These are phyloP conservation scores for Rutstroemia sp. DNA, from an alignment of 2,329 filamentous ascomycete genomes.

Conservation along the genomic window DNA sequence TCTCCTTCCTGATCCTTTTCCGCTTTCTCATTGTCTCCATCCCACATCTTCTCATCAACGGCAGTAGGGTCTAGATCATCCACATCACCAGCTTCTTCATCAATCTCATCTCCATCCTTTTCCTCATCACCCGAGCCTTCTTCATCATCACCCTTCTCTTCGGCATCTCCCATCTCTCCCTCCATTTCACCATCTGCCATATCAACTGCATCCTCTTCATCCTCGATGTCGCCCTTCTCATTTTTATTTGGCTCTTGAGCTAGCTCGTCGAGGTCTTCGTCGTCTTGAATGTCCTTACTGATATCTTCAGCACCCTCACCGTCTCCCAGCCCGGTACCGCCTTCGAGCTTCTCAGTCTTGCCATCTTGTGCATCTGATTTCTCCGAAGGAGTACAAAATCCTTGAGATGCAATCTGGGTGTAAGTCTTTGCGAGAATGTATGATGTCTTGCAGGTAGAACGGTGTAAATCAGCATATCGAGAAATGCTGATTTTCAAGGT, in stretches of 20 bases:
- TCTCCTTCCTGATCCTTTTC: slow-evolving; percentile 77
- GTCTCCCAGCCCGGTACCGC: slow-evolving; percentile 87
- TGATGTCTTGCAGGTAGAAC: slow-evolving; percentile 64
- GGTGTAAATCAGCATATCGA: slow-evolving; percentile 57
- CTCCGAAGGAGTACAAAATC: slow-evolving; percentile 87
- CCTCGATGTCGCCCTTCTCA: slow-evolving; percentile 58
- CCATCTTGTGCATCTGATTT: slow-evolving; percentile 63
- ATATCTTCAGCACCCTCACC: slow-evolving; percentile 96
- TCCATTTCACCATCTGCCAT: slow-evolving; percentile 91
- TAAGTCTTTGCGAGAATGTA: slow-evolving; percentile 72
- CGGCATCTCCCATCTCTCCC: slow-evolving; percentile 67
- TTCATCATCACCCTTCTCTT: slow-evolving; percentile 55
- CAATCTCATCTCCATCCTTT: slow-evolving; percentile 61
- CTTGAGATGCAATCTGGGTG: slow-evolving; percentile 69
- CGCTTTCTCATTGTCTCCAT: slow-evolving; percentile 70
- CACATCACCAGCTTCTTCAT: slow-evolving; percentile 85
- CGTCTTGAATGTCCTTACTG: slow-evolving; percentile 89
- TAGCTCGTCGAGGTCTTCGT: slow-evolving; percentile 87
- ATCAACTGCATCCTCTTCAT: slow-evolving; percentile 80
- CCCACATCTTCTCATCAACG: slow-evolving; percentile 99
- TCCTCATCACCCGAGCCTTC: slow-evolving; percentile 58
- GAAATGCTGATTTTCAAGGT: slow-evolving; percentile 52
- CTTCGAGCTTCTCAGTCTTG: slow-evolving; percentile 73
- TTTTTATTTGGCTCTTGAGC: slow-evolving; percentile 71
- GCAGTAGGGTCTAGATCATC: slow-evolving; percentile 84